Evolutionary conservation across 345 rosid genomes (phyloP).

Genomic region (Camelina laxa): DNA sequence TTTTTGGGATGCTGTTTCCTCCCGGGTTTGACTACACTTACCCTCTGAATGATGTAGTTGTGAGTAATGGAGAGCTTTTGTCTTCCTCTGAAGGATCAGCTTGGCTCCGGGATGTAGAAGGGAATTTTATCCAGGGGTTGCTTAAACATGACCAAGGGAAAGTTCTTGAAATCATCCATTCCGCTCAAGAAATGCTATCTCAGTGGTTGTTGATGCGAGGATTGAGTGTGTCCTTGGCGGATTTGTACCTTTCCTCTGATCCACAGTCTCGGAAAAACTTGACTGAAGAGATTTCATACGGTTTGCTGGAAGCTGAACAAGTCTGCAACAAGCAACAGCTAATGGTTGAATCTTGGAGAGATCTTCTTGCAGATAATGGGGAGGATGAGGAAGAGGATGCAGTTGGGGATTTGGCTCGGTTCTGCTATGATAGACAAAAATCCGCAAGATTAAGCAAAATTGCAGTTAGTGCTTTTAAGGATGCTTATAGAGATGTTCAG

Average conservation of each 20-base stretch:
- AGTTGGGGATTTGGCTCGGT: slow-evolving; percentile 47
- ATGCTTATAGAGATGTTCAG: slow-evolving; percentile 76
- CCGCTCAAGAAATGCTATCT: slow-evolving; percentile 82
- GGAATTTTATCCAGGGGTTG: slow-evolving; percentile 72
- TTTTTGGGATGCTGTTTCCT: slow-evolving; percentile 83
- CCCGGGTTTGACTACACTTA: slow-evolving; percentile 59
- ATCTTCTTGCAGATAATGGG: slow-evolving; percentile 57
- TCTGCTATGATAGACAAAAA: slow-evolving; percentile 74
- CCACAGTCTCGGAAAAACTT: slow-evolving; percentile 54
- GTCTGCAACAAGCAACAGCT: slow-evolving; percentile 70
- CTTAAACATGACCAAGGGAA: slow-evolving; percentile 50
- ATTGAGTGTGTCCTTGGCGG: slow-evolving; percentile 80
- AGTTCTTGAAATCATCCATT: slow-evolving; percentile 65
- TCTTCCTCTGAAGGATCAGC: slow-evolving; percentile 64
- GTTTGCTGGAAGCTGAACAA: slow-evolving; percentile 67
- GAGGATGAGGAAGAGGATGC: slow-evolving; percentile 48
- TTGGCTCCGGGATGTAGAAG: slow-evolving; percentile 79
- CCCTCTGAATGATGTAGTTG: slow-evolving; percentile 51
- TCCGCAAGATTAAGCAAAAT: slow-evolving; percentile 75
- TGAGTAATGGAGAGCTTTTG: slow-evolving; percentile 67
- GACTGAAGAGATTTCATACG: slow-evolving; percentile 67
- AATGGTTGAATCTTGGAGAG: slow-evolving; percentile 69
- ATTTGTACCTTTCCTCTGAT: slow-evolving; percentile 69
- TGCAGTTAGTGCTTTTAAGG: slow-evolving; percentile 78
- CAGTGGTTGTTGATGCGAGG: slow-evolving; percentile 88